These are phyloP conservation scores for Rhizopogon salebrosus DNA, from an alignment of 768 basidiomycete genomes.

Conservation along the genomic window DNA sequence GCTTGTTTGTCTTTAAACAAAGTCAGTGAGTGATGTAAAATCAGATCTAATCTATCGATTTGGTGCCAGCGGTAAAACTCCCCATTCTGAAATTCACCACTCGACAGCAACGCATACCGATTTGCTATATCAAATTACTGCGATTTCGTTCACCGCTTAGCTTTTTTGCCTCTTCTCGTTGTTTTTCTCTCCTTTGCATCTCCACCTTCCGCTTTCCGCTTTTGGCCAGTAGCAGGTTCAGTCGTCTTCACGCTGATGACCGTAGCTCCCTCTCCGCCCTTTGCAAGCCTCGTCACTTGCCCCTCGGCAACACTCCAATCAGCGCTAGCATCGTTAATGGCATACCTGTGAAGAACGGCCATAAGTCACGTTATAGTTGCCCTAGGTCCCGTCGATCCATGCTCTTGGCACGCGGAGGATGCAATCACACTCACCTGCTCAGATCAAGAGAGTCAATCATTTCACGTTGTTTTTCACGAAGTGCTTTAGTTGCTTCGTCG, in stretches of 20 bases:
- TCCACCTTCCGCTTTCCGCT: conserved; percentile 51
- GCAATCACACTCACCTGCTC: conserved; percentile 58
- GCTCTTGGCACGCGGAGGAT: background rate
- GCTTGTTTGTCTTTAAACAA: too few species aligned
- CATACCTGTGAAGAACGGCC: conserved; percentile 43
- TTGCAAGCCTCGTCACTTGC: conserved; percentile 54
- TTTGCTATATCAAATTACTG: background rate
- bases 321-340: conserved; percentile 61
- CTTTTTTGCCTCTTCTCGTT: conserved; percentile 41
- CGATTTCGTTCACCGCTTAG: conserved; percentile 22
- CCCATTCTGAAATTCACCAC: too few species aligned
- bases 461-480: conserved; percentile 73
- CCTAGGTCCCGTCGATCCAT: conserved; percentile 6
- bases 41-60: too few species aligned
- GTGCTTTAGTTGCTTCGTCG: conserved; percentile 47
- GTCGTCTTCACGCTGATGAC: conserved; percentile 70
- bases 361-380: conserved; percentile 11
- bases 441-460: conserved; percentile 88
- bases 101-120: background rate
- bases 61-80: too few species aligned
- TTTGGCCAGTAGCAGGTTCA: conserved; percentile 35
- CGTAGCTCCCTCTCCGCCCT: conserved; percentile 47
- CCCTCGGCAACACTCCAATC: conserved; percentile 77
- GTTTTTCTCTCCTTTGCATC: conserved; percentile 42
- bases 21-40: too few species aligned